Base-by-base conservation (phyloP, 371 early-diverging fungal genomes). In the Mucor ambiguus region DNA sequence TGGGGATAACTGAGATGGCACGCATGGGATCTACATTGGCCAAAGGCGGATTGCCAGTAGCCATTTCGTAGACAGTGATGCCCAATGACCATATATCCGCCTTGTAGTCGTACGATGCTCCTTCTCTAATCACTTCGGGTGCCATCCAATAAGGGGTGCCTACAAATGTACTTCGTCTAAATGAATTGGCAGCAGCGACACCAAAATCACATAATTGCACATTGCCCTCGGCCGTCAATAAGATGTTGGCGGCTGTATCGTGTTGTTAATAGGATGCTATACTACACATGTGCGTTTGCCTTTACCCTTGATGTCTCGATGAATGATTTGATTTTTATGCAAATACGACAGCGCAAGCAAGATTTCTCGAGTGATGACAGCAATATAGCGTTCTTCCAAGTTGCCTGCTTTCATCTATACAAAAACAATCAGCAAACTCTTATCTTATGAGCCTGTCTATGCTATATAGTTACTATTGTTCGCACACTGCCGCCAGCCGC, bases 201-300 rank as follows among this genome's bases (percentile, higher is more conserved):
- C 93, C 94, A 82, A 94, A 93, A 85, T 98, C 98, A 77, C 98
- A 97, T 48, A 98, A 82, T 74, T 97, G 97, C 20, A 98, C 95
- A 30, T 91, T 84, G 11, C 97, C 98, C 56, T 92, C 90, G 24
- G 90, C 90, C 9, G 97, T 98, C 58, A 96, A 76, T 24, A 98
- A 80, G 30, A 98, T 91, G 74, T 98, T 98, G 43, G 98, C 96
- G 7, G 97, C 94, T 86, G 70, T 20, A 12, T 6, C 26, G 22
- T 18, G 8, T 14, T 11, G 16, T 33, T 4, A 35, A 10, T 28
- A 41, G 41, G 18, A 4, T 41, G 18, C 18, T 3, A 41, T 41
- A 6, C 41, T 48, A 14, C 9, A 28, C 6, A 10, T 24, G 10
- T 11, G 2, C 49, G 3, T 61, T 28, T 35, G 37, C 12, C 29